A percentile compares a stretch with the other conserved stretches of the same genome.
phyloP scores from a whole-genome alignment of 2,329 filamentous ascomycete species.

The Aspergillus alliaceus region DNA sequence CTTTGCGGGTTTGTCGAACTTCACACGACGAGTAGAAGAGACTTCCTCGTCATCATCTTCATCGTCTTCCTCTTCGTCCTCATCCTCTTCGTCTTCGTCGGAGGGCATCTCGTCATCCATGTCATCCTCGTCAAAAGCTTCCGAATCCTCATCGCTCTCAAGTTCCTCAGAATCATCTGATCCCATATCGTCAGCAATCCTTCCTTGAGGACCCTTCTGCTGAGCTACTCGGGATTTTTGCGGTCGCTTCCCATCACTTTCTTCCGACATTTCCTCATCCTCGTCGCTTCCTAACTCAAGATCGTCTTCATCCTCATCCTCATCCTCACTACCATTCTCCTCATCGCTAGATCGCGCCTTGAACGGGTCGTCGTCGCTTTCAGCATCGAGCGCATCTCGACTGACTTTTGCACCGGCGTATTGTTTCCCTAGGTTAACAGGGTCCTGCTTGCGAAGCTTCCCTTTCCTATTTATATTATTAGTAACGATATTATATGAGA shows the following conservation, averaged over 20 bases:
- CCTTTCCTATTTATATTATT: slow-evolving; percentile 62
- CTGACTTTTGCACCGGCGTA: slow-evolving; percentile 78
- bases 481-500: slow-evolving; percentile 8
- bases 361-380: slow-evolving; percentile 51
- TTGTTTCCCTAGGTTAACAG: slow-evolving; percentile 69
- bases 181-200: slow-evolving; percentile 16
- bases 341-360: slow-evolving; percentile 37
- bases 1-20: slow-evolving; percentile 19
- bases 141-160: slow-evolving; percentile 24
- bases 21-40: slow-evolving; percentile 17
- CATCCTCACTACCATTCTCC: slow-evolving; percentile 32
- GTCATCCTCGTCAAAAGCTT: slow-evolving; percentile 24
- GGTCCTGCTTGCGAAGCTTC: slow-evolving; percentile 74
- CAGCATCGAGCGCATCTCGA: slow-evolving; percentile 64
- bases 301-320: slow-evolving; percentile 20
- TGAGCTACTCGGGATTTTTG: slow-evolving; percentile 1
- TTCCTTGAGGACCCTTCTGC: slow-evolving; percentile 22
- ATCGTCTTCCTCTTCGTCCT: slow-evolving; percentile 28
- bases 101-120: slow-evolving; percentile 21
- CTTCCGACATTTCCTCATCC: slow-evolving; percentile 23
- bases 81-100: slow-evolving; percentile 23
- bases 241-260: slow-evolving; percentile 13
- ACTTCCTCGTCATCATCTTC: slow-evolving; percentile 30
- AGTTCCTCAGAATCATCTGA: slow-evolving; percentile 28
- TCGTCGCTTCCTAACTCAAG: slow-evolving; percentile 27